Conservation (phyloP, 345 rosid genomes). For the Lagerstroemia speciosa region DNA sequence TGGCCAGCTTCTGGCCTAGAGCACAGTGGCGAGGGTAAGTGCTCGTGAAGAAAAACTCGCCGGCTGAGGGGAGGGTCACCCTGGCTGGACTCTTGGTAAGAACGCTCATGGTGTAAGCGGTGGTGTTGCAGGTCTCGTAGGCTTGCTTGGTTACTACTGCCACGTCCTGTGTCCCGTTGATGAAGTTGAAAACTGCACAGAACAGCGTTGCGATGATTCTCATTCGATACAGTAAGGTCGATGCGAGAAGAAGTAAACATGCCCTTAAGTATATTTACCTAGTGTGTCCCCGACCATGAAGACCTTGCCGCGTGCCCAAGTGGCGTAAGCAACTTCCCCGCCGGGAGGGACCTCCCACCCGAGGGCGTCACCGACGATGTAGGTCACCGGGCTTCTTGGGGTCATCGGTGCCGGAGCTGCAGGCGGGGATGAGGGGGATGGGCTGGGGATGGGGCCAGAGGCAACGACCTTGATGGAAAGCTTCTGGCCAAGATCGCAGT, state of each 20-base stretch:
- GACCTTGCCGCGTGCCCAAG: constrained; percentile 34
- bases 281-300: constrained; percentile 37
- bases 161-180: constrained; percentile 40
- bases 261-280: too few species aligned
- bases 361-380: constrained; percentile 19
- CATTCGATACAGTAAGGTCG: background rate
- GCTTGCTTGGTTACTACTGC: constrained; percentile 34
- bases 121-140: constrained; percentile 30
- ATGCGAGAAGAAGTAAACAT: too few species aligned
- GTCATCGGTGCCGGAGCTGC: constrained; percentile 15
- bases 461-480: constrained; percentile 33
- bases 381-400: constrained; percentile 12
- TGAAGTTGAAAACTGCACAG: constrained; percentile 42
- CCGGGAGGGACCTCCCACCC: constrained; percentile 33
- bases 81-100: constrained; percentile 25
- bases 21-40: constrained; percentile 28
- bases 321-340: constrained; percentile 17
- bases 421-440: constrained; percentile 24
- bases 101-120: constrained; percentile 16
- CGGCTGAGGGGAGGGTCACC: constrained; percentile 30
- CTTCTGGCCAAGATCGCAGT: constrained; percentile 43
- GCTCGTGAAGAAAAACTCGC: constrained; percentile 41
- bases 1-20: constrained; percentile 42
- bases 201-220: background rate
- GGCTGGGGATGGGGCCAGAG: constrained; percentile 15